phyloP scores from a whole-genome alignment of 495 filamentous ascomycete species.

The Hypoxylon fuscum region DNA sequence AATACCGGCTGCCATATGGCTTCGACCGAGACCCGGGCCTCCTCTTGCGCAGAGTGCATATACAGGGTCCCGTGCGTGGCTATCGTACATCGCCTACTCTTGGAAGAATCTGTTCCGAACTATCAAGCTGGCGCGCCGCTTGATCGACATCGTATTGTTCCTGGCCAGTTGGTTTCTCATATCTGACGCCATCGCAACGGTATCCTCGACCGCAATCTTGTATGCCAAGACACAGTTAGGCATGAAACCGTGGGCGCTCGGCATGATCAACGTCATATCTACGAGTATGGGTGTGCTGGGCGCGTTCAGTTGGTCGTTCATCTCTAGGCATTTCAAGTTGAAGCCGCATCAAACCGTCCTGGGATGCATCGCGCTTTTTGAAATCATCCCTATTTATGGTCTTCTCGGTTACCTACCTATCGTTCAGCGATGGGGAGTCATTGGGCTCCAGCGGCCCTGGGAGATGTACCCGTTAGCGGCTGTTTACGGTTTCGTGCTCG shows the following conservation, averaged over 20 bases:
- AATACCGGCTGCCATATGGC: conserved; percentile 86
- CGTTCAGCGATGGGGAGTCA: conserved; percentile 73
- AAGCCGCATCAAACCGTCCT: conserved; percentile 87
- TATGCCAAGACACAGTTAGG: conserved; percentile 93
- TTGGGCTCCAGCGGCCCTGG: conserved; percentile 91
- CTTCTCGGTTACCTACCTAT: conserved; percentile 89
- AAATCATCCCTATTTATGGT: conserved; percentile 91
- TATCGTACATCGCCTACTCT: conserved; percentile 76
- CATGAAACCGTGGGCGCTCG: conserved; percentile 89
- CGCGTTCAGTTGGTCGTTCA: conserved; percentile 86
- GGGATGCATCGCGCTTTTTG: conserved; percentile 87
- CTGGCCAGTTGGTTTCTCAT: conserved; percentile 93
- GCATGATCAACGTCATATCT: conserved; percentile 90
- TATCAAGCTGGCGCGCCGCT: conserved; percentile 74
- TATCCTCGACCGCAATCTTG: conserved; percentile 91
- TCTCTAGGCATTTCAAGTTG: conserved; percentile 72
- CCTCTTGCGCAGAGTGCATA: conserved; percentile 62
- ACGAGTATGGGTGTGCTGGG: conserved; percentile 84
- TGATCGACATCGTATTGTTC: conserved; percentile 89
- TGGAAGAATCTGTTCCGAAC: conserved; percentile 89
- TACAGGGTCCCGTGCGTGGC: conserved; percentile 45
- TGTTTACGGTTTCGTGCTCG: conserved; percentile 92
- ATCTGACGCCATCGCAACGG: conserved; percentile 92
- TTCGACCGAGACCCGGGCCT: conserved; percentile 90
- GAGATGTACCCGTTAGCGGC: conserved; percentile 95